phyloP scores from a whole-genome alignment of 371 early-diverging fungal species.

The Blakeslea trispora region DNA sequence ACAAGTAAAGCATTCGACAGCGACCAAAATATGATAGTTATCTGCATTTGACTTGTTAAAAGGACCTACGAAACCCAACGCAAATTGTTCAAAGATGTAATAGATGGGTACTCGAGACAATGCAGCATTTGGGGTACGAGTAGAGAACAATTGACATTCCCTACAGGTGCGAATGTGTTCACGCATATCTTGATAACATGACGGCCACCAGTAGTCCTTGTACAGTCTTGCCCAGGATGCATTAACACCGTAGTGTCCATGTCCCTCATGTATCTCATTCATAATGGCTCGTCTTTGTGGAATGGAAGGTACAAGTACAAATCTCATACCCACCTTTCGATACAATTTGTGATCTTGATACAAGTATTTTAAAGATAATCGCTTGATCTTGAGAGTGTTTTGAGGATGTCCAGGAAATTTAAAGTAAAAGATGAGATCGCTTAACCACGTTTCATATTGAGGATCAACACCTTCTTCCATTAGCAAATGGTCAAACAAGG shows the following conservation, averaged over 20 bases:
- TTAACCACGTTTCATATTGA: too few species aligned
- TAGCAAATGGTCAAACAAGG: not conserved
- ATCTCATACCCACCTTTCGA: not conserved
- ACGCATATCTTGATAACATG: not conserved
- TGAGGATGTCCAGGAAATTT: too few species aligned
- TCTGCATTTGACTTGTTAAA: slow-evolving; percentile 13
- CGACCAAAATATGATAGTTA: slow-evolving; percentile 44
- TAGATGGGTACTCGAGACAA: not conserved
- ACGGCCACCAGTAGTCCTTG: slow-evolving; percentile 12
- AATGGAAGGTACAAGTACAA: too few species aligned
- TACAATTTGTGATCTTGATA: too few species aligned
- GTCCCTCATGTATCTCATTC: slow-evolving; percentile 13
- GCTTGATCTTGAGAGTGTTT: too few species aligned
- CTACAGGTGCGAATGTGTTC: too few species aligned
- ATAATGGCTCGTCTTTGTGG: not conserved
- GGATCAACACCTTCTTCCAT: not conserved
- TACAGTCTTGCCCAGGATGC: slow-evolving; percentile 8
- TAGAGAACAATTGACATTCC: not conserved
- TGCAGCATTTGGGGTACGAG: not conserved
- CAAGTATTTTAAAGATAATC: too few species aligned
- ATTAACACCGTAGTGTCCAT: slow-evolving; percentile 14
- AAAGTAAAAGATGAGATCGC: too few species aligned
- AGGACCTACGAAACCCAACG: slow-evolving; percentile 42
- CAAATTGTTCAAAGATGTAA: slow-evolving; percentile 29
- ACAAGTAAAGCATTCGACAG: slow-evolving; percentile 43